Percentiles rank a stretch among this genome's conserved stretches.
Conservation (phyloP, 164 flowering plant species). For the Aristolochia fimbriata region DNA sequence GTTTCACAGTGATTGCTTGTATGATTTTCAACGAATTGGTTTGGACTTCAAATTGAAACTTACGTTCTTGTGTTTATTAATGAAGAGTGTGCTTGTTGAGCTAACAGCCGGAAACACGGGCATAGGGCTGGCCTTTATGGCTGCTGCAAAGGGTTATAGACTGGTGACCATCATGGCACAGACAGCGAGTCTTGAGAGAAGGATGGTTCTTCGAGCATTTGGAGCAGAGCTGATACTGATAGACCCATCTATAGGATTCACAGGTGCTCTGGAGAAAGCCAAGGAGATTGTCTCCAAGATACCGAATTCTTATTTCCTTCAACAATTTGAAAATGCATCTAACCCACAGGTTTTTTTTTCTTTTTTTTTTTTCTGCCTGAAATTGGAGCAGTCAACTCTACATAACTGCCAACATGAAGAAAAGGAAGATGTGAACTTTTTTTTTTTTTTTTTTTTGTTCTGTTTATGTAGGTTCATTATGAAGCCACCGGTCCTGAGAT, state of each 20-base stretch:
- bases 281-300: slow-evolving; percentile 33
- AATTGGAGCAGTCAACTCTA: background rate
- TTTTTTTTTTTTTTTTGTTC: too few species aligned
- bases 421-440: too few species aligned
- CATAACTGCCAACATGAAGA: too few species aligned
- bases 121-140: slow-evolving; percentile 52
- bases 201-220: slow-evolving; percentile 41
- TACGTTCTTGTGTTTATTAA: background rate
- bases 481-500: slow-evolving; percentile 90
- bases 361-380: background rate
- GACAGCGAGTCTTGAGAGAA: slow-evolving; percentile 38
- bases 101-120: slow-evolving; percentile 55
- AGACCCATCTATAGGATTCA: slow-evolving; percentile 40
- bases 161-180: slow-evolving; percentile 47
- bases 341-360: slow-evolving; percentile 49
- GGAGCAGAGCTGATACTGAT: slow-evolving; percentile 52
- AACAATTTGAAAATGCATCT: slow-evolving; percentile 52
- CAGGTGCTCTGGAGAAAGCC: slow-evolving; percentile 41
- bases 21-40: too few species aligned
- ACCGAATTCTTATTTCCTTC: slow-evolving; percentile 35
- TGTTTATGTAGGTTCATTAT: slow-evolving; percentile 47
- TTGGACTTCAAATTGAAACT: background rate
- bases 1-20: background rate
- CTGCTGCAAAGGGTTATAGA: slow-evolving; percentile 47
- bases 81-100: slow-evolving; percentile 44